These are phyloP conservation scores for Kwoniella sp. DNA, from an alignment of 768 basidiomycete genomes.

Conservation along the genomic window DNA sequence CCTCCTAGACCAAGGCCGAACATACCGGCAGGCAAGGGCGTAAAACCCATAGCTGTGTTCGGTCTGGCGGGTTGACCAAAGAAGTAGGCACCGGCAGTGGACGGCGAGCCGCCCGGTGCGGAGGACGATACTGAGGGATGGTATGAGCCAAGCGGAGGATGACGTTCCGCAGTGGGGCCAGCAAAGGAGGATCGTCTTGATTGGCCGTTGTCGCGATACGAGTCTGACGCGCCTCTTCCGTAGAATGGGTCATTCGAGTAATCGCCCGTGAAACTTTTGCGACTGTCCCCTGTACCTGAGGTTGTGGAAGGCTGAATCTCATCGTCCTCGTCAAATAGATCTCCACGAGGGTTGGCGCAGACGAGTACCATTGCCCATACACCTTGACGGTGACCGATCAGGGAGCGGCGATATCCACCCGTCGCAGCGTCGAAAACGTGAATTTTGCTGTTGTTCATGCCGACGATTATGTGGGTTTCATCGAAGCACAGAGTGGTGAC, in stretches of 20 bases:
- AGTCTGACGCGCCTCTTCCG: slow-evolving; percentile 17
- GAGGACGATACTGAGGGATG: slow-evolving; percentile 2
- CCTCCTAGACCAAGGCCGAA: slow-evolving; percentile 12
- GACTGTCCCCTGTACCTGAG: not conserved
- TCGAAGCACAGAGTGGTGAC: slow-evolving; percentile 88
- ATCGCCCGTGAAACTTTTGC: not conserved
- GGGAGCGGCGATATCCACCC: slow-evolving; percentile 73
- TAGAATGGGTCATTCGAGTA: slow-evolving; percentile 3
- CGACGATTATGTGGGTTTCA: slow-evolving; percentile 79
- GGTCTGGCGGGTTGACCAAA: slow-evolving; percentile 13
- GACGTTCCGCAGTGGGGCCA: slow-evolving; percentile 10
- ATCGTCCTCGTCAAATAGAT: slow-evolving; percentile 4
- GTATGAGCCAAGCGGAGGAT: slow-evolving; percentile 12
- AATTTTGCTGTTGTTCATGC: slow-evolving; percentile 80
- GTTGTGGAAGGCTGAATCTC: slow-evolving; percentile 52
- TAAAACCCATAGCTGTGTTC: slow-evolving; percentile 34
- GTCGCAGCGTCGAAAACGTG: slow-evolving; percentile 80
- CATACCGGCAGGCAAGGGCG: not conserved
- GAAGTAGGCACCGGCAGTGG: slow-evolving; percentile 6
- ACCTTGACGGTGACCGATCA: slow-evolving; percentile 82
- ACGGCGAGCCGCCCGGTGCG: slow-evolving; percentile 8
- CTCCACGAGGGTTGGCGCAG: slow-evolving; percentile 54
- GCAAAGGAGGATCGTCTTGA: slow-evolving; percentile 32
- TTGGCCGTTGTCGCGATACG: slow-evolving; percentile 37
- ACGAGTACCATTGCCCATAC: slow-evolving; percentile 90